These are phyloP conservation scores for Jasminum sambac DNA, from an alignment of 257 asterid species.

Conservation along the genomic window DNA sequence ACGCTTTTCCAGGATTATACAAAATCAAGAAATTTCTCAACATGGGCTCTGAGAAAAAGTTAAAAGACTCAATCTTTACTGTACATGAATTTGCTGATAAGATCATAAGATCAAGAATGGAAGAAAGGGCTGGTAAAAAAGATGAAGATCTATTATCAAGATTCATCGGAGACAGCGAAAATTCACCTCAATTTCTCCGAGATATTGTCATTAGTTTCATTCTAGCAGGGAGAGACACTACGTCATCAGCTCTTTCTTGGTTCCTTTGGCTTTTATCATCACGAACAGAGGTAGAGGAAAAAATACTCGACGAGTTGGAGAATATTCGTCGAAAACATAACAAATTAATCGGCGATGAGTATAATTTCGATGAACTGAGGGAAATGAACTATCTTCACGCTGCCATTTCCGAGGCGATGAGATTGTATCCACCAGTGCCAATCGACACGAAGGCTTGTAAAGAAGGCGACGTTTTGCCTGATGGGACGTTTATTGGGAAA, in stretches of 20 bases:
- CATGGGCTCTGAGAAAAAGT: conserved; percentile 61
- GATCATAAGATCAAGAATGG: conserved; percentile 56
- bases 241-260: conserved; percentile 86
- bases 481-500: conserved; percentile 73
- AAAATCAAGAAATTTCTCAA: conserved; percentile 50
- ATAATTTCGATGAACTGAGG: conserved; percentile 61
- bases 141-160: conserved; percentile 76
- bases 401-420: conserved; percentile 76
- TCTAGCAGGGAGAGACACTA: conserved; percentile 89
- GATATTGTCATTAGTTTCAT: conserved; percentile 85
- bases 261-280: conserved; percentile 76
- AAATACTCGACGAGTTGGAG: conserved; percentile 50
- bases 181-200: conserved; percentile 60
- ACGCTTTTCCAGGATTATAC: conserved; percentile 45
- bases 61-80: conserved; percentile 45
- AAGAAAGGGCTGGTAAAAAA: conserved; percentile 37
- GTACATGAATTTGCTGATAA: conserved; percentile 74
- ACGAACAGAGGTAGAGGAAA: conserved; percentile 44
- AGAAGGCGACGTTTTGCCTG: conserved; percentile 64
- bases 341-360: conserved; percentile 40
- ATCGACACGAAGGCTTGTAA: conserved; percentile 59
- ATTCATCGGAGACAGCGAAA: conserved; percentile 48
- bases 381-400: conserved; percentile 93
- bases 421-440: conserved; percentile 89
- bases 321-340: conserved; percentile 24